Evolutionary conservation across 129 eudicot genomes (phyloP), one percentile per base, ranked within the genome.

Genomic region (Centrapalus pauciflorus): DNA sequence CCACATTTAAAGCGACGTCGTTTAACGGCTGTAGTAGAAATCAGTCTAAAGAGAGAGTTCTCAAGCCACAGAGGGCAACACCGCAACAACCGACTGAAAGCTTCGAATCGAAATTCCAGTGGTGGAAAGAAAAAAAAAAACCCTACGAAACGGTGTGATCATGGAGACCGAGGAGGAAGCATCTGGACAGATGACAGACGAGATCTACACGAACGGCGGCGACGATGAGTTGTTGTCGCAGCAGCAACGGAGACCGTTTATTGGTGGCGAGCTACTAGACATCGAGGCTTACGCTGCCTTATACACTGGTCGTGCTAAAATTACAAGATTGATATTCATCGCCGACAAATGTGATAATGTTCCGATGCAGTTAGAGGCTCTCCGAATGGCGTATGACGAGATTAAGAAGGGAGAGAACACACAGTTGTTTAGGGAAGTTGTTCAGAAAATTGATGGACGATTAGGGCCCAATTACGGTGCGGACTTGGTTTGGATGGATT

Each of bases 351-450:
- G 86, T 70, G 80, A 23, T 37, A 69, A 61, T 26, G 75, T 58
- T 27, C 12, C 93, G 76, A 86, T 86, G 95, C 76, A 84, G 75
- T 64, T 86, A 45, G 99, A 94, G 70, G 97, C 99, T 4, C 70
- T 89, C 23, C 37, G 97, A 26, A 86, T 94, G 93, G 95, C 99
- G 6, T 94, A 82, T 58, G 97, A 94, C 3, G 97, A 94, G 82
- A 77, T 79, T 20, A 94, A 86, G 81, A 89, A 89, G 69, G 97
- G 99, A 0, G 97, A 86, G 64, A 80, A 94, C 49, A 80, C 97
- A 23, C 90, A 76, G 76, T 26, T 94, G 77, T 84, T 84, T 58
- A 65, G 93, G 45, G 95, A 94, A 67, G 90, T 85, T 55, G 95
- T 85, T 7, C 83, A 58, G 83, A 94, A 74, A 67, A 89, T 94